Conservation (phyloP, 805 yeast genomes). For the Lachancea thermotolerans region DNA sequence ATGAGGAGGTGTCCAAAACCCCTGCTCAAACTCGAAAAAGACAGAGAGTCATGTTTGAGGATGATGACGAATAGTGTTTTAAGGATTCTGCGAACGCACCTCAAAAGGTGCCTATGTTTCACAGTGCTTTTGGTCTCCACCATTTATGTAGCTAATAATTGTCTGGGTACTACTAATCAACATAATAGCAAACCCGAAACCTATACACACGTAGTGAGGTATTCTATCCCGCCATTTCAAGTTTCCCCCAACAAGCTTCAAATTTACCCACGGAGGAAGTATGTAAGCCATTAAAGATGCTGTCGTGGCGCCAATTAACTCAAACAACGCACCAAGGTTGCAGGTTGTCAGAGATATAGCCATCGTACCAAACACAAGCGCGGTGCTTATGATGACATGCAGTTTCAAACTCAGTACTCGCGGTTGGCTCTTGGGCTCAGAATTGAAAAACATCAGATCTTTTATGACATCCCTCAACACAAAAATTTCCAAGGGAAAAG, state of each 20-base stretch:
- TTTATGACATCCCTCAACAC: slow-evolving; percentile 84
- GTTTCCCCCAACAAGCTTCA: slow-evolving; percentile 50
- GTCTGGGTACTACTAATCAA: slow-evolving; percentile 74
- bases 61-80: slow-evolving; percentile 23
- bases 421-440: slow-evolving; percentile 27
- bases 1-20: slow-evolving; percentile 3
- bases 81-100: too few relatives aligned
- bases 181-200: slow-evolving; percentile 75
- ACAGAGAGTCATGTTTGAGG: slow-evolving; percentile 25
- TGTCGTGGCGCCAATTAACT: slow-evolving; percentile 86
- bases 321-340: slow-evolving; percentile 82
- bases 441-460: slow-evolving; percentile 43
- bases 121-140: slow-evolving; percentile 45
- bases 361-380: slow-evolving; percentile 64
- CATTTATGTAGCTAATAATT: slow-evolving; percentile 39
- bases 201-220: slow-evolving; percentile 54
- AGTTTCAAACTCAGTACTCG: slow-evolving; percentile 39
- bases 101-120: slow-evolving; percentile 16
- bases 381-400: slow-evolving; percentile 60
- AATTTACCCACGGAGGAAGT: slow-evolving; percentile 77
- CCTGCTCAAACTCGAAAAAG: slow-evolving; percentile 16
- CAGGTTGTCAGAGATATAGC: slow-evolving; percentile 72
- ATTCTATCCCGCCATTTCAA: slow-evolving; percentile 40
- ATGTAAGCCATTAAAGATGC: slow-evolving; percentile 92
- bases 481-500: slow-evolving; percentile 84